phyloP scores from a whole-genome alignment of 2,329 filamentous ascomycete genomes.

The Diaporthe vaccinii region DNA sequence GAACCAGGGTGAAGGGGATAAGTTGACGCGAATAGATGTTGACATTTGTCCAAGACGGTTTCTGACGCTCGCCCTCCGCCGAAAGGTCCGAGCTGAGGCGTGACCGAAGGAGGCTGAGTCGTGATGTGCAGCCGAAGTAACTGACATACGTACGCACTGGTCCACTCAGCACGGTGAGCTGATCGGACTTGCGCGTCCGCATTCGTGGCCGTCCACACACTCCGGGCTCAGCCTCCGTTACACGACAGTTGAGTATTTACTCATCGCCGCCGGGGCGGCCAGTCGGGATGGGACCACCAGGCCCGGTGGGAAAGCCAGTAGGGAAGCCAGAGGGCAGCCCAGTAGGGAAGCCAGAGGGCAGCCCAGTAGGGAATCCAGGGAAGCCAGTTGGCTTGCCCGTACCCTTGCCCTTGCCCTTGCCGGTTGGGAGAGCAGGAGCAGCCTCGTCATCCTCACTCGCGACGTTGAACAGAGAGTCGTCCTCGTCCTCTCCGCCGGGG shows the following conservation, averaged over 20 bases:
- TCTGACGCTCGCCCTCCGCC: neutral
- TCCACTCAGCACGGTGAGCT: neutral
- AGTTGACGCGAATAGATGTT: neutral
- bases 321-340: neutral
- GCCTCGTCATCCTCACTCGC: neutral
- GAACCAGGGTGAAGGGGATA: neutral
- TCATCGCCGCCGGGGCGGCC: neutral
- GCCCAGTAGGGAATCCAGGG: neutral
- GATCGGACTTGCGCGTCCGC: neutral
- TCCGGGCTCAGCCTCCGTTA: conserved; percentile 3
- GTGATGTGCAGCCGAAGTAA: neutral
- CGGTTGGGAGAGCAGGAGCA: neutral
- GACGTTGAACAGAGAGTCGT: neutral
- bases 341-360: neutral
- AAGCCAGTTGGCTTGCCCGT: neutral
- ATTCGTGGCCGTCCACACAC: neutral
- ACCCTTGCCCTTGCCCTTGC: conserved; percentile 18
- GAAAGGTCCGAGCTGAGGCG: conserved; percentile 6
- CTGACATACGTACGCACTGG: neutral
- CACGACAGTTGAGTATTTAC: neutral
- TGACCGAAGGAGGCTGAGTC: neutral
- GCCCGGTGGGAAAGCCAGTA: neutral
- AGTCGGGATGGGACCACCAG: neutral
- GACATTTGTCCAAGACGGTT: neutral
- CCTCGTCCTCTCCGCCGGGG: conserved; percentile 5